Conservation (phyloP, 345 rosid species). For the Syzygium aromaticum region DNA sequence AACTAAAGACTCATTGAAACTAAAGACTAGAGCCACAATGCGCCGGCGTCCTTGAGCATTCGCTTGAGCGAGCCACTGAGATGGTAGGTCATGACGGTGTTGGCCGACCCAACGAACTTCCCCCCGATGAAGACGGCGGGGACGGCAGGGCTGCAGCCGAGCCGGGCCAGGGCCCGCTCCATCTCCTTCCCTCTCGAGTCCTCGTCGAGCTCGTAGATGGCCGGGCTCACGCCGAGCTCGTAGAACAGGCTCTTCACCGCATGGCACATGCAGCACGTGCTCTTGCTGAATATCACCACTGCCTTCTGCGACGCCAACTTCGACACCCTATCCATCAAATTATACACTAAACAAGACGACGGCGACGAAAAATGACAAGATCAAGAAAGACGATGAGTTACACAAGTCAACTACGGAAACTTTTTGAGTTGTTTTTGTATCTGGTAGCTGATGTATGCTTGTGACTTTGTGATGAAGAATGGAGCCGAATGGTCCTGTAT, state of each 20-base stretch:
- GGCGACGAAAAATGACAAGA: not conserved
- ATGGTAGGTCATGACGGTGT: conserved; percentile 81
- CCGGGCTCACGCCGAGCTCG: conserved; percentile 86
- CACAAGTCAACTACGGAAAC: not conserved
- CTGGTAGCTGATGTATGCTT: not conserved
- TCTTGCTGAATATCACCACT: conserved; percentile 98
- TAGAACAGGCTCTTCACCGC: conserved; percentile 83
- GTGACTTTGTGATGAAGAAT: not conserved
- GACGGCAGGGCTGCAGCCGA: conserved; percentile 74
- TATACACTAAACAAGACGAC: not conserved
- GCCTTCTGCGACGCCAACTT: conserved; percentile 80
- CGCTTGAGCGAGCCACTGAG: conserved; percentile 78
- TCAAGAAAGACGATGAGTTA: not conserved
- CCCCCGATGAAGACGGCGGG: conserved; percentile 91
- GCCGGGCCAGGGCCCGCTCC: conserved; percentile 64
- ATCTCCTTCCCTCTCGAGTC: conserved; percentile 60
- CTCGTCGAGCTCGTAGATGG: conserved; percentile 69
- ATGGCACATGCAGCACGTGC: conserved; percentile 88
- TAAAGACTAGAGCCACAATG: conserved; percentile 58
- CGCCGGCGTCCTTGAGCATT: conserved; percentile 81
- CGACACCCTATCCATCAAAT: conserved; percentile 58
- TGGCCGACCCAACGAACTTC: conserved; percentile 74
- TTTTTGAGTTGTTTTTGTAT: not conserved
- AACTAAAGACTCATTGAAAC: not conserved
- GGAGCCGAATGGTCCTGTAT: not conserved